phyloP scores from a whole-genome alignment of 2,329 filamentous ascomycete genomes.

The Colletotrichum eremochloae region DNA sequence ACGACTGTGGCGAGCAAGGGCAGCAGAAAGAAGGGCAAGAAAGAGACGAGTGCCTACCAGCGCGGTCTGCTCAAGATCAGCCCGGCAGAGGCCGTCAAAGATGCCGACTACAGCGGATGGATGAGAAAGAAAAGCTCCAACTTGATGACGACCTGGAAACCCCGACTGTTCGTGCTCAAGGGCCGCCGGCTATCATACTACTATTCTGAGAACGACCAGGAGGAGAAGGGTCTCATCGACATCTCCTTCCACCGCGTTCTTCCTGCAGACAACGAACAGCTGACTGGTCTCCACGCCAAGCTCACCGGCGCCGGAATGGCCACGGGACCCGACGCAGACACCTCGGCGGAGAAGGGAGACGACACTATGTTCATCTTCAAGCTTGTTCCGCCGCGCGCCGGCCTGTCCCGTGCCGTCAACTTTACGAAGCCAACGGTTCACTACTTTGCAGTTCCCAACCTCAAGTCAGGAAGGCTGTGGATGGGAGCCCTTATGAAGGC shows the following conservation, averaged over 20 bases:
- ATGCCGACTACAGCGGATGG: conserved; percentile 96
- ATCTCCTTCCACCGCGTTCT: conserved; percentile 98
- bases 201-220: conserved; percentile 91
- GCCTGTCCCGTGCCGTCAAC: conserved; percentile 90
- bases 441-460: conserved; percentile 95
- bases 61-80: conserved; percentile 85
- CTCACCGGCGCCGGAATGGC: conserved; percentile 88
- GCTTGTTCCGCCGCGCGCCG: conserved; percentile 89
- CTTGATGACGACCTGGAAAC: conserved; percentile 98
- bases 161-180: conserved; percentile 93
- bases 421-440: conserved; percentile 98
- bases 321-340: conserved; percentile 63
- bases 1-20: conserved; percentile 63
- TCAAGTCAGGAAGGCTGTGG: conserved; percentile 91
- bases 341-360: conserved; percentile 61
- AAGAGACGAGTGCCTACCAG: conserved; percentile 94
- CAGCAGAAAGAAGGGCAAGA: conserved; percentile 82
- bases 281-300: conserved; percentile 91
- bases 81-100: conserved; percentile 85
- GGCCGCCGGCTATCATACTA: conserved; percentile 94
- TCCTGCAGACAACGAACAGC: conserved; percentile 89
- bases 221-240: conserved; percentile 96
- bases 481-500: conserved; percentile 99
- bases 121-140: conserved; percentile 99
- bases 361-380: conserved; percentile 97